A percentile compares a stretch with the other conserved stretches of the same genome.
Conservation (phyloP, 352 stramenopile genomes). For the Phytophthora cajani region DNA sequence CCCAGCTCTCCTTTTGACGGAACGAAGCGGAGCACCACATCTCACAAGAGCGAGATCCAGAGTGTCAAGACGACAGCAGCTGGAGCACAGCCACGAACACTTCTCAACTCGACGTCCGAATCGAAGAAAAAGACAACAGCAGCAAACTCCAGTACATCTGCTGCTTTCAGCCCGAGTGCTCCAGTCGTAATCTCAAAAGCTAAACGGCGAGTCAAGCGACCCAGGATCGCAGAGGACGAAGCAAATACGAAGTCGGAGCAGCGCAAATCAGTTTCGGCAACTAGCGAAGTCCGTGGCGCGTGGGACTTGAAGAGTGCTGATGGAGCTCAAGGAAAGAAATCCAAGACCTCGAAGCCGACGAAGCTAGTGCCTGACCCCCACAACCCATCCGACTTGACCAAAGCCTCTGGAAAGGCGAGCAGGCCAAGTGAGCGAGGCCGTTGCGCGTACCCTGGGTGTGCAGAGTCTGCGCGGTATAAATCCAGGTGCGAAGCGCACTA, state of each 20-base stretch:
- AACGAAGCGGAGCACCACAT: background rate
- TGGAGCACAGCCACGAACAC: background rate
- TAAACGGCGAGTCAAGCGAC: background rate
- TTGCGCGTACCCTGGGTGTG: conserved; percentile 5
- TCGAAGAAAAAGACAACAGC: background rate
- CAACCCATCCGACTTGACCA: background rate
- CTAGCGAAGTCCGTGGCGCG: background rate
- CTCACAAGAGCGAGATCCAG: background rate
- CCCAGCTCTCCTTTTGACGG: background rate
- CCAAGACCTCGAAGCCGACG: background rate
- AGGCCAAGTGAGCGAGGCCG: background rate
- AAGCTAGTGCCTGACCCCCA: background rate
- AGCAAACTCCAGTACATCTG: background rate
- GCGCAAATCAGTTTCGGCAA: background rate
- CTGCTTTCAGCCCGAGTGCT: background rate
- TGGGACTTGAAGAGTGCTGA: conserved; percentile 9
- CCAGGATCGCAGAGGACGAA: background rate
- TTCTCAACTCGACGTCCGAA: background rate
- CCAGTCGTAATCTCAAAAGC: background rate
- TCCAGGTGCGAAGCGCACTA: conserved; percentile 14
- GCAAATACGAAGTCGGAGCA: background rate
- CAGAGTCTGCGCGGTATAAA: background rate
- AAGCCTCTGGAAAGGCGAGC: background rate
- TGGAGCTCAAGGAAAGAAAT: background rate
- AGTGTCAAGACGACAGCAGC: background rate